phyloP scores from a whole-genome alignment of 129 eudicot species.

The Chrysanthemum lavandulifolium region DNA sequence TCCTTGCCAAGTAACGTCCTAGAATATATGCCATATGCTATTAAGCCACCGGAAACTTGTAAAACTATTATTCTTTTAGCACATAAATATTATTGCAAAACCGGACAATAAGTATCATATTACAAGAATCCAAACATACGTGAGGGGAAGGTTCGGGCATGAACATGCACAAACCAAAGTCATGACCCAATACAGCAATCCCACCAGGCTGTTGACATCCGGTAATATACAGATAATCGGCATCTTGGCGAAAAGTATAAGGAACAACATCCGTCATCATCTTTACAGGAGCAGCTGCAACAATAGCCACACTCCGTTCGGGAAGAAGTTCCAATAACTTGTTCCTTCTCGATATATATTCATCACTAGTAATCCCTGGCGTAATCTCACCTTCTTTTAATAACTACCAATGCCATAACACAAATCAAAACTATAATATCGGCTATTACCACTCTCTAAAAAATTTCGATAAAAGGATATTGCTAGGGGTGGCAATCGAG shows the following conservation, averaged over 20 bases:
- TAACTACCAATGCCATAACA: conserved; percentile 41
- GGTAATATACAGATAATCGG: conserved; percentile 80
- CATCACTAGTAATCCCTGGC: conserved; percentile 78
- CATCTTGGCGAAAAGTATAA: conserved; percentile 85
- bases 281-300: conserved; percentile 90
- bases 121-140: conserved; percentile 40
- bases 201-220: conserved; percentile 99
- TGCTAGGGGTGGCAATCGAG: too few relatives aligned
- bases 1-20: conserved; percentile 95
- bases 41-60: conserved; percentile 14
- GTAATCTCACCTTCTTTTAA: conserved; percentile 90
- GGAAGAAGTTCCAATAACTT: conserved; percentile 82
- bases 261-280: conserved; percentile 99
- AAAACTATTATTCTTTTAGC: too few relatives aligned
- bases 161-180: conserved; percentile 94
- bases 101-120: background rate
- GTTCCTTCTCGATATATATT: conserved; percentile 70
- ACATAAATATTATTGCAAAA: background rate
- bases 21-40: conserved; percentile 16
- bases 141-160: conserved; percentile 74
- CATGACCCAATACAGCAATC: conserved; percentile 83
- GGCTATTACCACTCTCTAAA: background rate
- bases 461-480: background rate
- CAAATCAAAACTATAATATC: background rate
- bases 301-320: conserved; percentile 68